Percentiles rank a stretch among this genome's conserved stretches.
These are phyloP conservation scores for Brassica incana DNA, from an alignment of 345 rosid genomes.

Conservation along the genomic window DNA sequence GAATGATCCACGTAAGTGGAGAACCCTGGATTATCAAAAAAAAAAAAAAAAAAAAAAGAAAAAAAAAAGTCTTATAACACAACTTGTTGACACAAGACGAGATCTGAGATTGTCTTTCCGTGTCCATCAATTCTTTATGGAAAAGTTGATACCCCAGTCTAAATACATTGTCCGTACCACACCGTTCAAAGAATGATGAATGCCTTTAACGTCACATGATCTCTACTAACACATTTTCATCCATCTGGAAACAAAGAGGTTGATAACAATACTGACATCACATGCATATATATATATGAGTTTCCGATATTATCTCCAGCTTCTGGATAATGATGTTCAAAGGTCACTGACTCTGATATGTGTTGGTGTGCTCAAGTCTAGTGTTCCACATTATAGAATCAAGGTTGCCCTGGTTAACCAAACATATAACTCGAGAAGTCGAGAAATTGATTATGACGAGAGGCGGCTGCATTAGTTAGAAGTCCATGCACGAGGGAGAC, in stretches of 20 bases:
- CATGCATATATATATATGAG: too few relatives aligned
- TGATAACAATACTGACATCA: conserved; percentile 52
- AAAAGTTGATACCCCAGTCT: conserved; percentile 87
- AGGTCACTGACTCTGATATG: too few relatives aligned
- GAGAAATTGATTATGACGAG: background rate
- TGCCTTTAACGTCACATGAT: conserved; percentile 67
- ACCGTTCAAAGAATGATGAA: conserved; percentile 56
- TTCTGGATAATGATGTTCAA: conserved; percentile 15
- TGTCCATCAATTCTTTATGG: conserved; percentile 83
- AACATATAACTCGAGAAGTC: conserved; percentile 23
- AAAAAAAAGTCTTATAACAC: conserved; percentile 47
- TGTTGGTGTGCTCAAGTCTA: conserved; percentile 40
- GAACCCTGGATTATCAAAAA: too few relatives aligned
- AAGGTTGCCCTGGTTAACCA: conserved; percentile 57
- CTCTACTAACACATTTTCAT: conserved; percentile 55
- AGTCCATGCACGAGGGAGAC: background rate
- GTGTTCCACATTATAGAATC: conserved; percentile 66
- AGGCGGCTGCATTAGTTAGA: too few relatives aligned
- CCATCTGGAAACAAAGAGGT: conserved; percentile 46
- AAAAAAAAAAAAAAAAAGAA: too few relatives aligned
- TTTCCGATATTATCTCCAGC: conserved; percentile 8
- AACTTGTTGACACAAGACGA: conserved; percentile 64
- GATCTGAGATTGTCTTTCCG: conserved; percentile 80
- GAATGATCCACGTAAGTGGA: too few relatives aligned
- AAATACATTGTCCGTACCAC: conserved; percentile 75